These are phyloP conservation scores for Scedosporium apiospermum DNA, from an alignment of 2,329 filamentous ascomycete species.

Conservation along the genomic window DNA sequence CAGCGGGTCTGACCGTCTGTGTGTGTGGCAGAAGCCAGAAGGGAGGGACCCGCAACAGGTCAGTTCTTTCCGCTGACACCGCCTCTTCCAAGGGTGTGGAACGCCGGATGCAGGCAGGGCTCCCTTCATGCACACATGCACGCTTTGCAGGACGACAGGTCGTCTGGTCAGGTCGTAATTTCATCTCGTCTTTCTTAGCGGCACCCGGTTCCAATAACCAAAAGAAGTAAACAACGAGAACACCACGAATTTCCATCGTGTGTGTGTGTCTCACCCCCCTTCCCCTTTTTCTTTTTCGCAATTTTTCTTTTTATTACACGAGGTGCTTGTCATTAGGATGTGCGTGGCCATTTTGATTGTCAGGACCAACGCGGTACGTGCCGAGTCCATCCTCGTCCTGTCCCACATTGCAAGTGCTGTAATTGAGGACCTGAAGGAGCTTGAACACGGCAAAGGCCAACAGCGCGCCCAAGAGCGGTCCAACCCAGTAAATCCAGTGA, in stretches of 20 bases:
- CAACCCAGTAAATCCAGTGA: conserved; percentile 48
- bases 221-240: not conserved
- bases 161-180: too few relatives aligned
- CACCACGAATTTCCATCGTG: not conserved
- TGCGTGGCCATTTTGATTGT: not conserved
- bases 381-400: conserved; percentile 30
- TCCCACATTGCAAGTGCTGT: conserved; percentile 38
- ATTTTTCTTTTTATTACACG: not conserved
- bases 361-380: conserved; percentile 5
- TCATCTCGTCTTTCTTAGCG: not conserved
- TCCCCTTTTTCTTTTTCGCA: not conserved
- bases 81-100: too few relatives aligned
- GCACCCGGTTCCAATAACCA: not conserved
- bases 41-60: too few relatives aligned
- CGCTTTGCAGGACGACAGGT: too few relatives aligned
- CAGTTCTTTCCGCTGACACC: too few relatives aligned
- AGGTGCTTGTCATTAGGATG: not conserved
- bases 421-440: conserved; percentile 40
- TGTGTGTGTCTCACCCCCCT: not conserved
- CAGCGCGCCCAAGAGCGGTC: conserved; percentile 37
- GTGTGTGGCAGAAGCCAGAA: too few relatives aligned
- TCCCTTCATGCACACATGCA: too few relatives aligned
- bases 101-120: too few relatives aligned
- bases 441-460: conserved; percentile 41
- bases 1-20: too few relatives aligned